phyloP scores from a whole-genome alignment of 225 moss, liverwort and hornwort species.

The Sphagnum tenellum region DNA sequence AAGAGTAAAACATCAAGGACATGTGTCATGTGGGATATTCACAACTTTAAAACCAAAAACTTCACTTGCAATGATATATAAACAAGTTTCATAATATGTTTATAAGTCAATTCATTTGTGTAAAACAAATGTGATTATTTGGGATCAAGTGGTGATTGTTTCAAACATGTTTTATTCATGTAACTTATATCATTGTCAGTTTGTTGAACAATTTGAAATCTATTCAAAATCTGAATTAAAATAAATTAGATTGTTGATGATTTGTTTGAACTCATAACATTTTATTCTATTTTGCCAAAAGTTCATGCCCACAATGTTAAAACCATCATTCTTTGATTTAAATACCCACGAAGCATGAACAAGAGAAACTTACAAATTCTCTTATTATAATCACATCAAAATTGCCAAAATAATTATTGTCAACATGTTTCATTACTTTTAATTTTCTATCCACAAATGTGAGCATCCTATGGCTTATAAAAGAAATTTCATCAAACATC shows the following conservation, averaged over 20 bases:
- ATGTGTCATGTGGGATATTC: too few relatives aligned
- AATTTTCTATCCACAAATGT: conserved; percentile 4
- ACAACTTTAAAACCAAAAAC: not conserved
- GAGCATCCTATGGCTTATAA: conserved; percentile 2
- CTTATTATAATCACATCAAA: not conserved
- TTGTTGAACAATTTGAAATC: not conserved
- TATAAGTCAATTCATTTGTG: not conserved
- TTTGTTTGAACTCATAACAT: not conserved
- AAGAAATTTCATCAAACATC: conserved; percentile 2
- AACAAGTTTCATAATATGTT: not conserved
- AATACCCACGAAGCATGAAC: conserved; percentile 1
- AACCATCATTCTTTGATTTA: not conserved
- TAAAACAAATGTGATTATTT: not conserved
- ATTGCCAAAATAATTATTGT: conserved; percentile 2
- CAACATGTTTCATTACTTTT: not conserved
- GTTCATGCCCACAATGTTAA: not conserved
- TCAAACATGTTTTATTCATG: not conserved
- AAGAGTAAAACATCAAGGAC: not conserved
- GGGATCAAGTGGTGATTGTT: not conserved
- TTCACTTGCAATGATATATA: not conserved
- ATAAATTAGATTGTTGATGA: not conserved
- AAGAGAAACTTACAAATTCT: not conserved
- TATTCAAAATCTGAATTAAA: not conserved
- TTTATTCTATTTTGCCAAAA: not conserved
- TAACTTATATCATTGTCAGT: not conserved